phyloP scores from a whole-genome alignment of 805 yeast genomes.

The Zygoascus flipseniorum region DNA sequence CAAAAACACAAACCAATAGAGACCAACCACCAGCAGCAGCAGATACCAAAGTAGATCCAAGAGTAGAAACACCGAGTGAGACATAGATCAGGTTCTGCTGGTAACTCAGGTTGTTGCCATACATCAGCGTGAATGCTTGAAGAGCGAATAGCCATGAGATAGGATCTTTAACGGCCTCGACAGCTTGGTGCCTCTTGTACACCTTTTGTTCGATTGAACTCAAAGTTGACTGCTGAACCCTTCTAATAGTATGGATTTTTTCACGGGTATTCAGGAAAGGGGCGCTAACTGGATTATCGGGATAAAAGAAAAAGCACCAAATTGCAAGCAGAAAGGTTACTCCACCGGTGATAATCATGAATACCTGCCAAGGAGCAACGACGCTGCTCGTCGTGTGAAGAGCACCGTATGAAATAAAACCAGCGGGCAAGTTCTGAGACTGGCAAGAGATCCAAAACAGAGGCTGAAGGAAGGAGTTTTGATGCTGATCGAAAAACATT shows the following conservation, averaged over 20 bases:
- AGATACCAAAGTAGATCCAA: conserved; percentile 39
- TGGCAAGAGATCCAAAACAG: conserved; percentile 32
- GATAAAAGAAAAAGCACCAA: conserved; percentile 42
- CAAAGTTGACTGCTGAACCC: conserved; percentile 32
- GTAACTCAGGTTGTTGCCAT: conserved; percentile 39
- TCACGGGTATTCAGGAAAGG: conserved; percentile 40
- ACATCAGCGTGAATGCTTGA: conserved; percentile 32
- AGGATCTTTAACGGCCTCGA: conserved; percentile 44
- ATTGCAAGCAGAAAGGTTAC: conserved; percentile 18
- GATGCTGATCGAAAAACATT: neutral
- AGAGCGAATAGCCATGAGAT: conserved; percentile 32
- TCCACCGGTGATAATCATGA: conserved; percentile 34
- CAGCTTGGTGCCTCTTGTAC: conserved; percentile 39
- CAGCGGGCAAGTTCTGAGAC: conserved; percentile 18
- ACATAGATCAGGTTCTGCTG: conserved; percentile 38
- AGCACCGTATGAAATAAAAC: conserved; percentile 42
- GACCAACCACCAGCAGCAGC: conserved; percentile 40
- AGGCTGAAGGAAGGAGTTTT: neutral
- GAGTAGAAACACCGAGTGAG: conserved; percentile 30
- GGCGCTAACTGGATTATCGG: conserved; percentile 48
- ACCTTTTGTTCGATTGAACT: conserved; percentile 36
- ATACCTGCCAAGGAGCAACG: conserved; percentile 39
- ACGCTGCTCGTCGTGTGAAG: conserved; percentile 8
- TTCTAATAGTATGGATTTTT: conserved; percentile 41
- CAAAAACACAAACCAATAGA: conserved; percentile 26